Conservation (phyloP, 1,284 basidiomycete species). For the Melanopsichium pennsylvanicum region DNA sequence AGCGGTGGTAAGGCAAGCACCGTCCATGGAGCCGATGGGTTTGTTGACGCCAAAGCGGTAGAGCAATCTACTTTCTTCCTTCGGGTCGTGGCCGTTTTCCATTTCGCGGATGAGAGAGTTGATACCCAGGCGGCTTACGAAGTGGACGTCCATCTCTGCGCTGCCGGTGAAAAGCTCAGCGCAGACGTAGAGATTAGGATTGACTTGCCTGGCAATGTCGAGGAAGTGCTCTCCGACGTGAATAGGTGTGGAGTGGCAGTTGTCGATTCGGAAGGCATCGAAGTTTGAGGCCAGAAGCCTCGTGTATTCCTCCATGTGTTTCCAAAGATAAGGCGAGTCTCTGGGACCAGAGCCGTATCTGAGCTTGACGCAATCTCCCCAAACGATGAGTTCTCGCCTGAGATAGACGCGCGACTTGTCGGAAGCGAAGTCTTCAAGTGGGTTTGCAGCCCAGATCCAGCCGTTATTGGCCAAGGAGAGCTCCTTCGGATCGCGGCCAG, state of each 20-base stretch:
- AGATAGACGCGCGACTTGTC: slow-evolving; percentile 94
- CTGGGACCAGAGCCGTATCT: slow-evolving; percentile 73
- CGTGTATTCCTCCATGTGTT: slow-evolving; percentile 80
- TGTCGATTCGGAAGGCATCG: slow-evolving; percentile 96
- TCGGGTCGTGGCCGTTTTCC: slow-evolving; percentile 60
- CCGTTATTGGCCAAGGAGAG: slow-evolving; percentile 91
- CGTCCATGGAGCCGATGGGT: slow-evolving; percentile 60
- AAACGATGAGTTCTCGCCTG: slow-evolving; percentile 92
- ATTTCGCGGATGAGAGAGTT: slow-evolving; percentile 62
- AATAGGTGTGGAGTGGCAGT: slow-evolving; percentile 95
- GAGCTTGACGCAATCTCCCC: slow-evolving; percentile 97
- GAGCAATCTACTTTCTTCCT: slow-evolving; percentile 58
- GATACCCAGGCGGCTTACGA: slow-evolving; percentile 60
- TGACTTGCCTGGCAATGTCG: slow-evolving; percentile 85
- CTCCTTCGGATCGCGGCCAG: slow-evolving; percentile 72
- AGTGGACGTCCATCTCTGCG: slow-evolving; percentile 76
- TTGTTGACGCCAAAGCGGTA: slow-evolving; percentile 62
- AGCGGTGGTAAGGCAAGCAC: slow-evolving; percentile 44
- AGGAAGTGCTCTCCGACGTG: slow-evolving; percentile 91
- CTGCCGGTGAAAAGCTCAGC: slow-evolving; percentile 96
- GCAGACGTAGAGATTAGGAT: slow-evolving; percentile 91
- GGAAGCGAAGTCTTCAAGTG: slow-evolving; percentile 92
- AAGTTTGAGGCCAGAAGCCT: slow-evolving; percentile 79
- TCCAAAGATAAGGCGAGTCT: slow-evolving; percentile 94
- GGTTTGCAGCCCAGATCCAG: slow-evolving; percentile 98